phyloP scores from a whole-genome alignment of 768 basidiomycete genomes.

The Lactarius akahatsu region DNA sequence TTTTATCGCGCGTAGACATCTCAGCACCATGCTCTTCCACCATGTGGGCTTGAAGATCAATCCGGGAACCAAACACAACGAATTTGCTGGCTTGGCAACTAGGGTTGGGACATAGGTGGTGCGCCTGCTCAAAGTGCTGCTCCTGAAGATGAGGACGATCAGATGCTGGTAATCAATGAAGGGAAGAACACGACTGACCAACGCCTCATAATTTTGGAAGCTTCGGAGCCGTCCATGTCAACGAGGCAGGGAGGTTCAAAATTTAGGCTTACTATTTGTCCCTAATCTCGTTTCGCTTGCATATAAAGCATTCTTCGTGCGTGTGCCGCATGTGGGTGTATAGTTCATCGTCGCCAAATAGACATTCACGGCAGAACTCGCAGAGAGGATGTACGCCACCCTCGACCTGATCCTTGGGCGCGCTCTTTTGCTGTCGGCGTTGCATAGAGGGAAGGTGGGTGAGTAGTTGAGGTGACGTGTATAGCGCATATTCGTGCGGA shows the following conservation, averaged over 20 bases:
- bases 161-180: background rate
- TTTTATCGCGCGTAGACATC: slow-evolving; percentile 68
- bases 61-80: slow-evolving; percentile 82
- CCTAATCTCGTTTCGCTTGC: slow-evolving; percentile 74
- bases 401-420: slow-evolving; percentile 56
- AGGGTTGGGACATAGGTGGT: slow-evolving; percentile 74
- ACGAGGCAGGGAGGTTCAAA: slow-evolving; percentile 3
- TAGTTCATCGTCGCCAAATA: slow-evolving; percentile 92
- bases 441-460: slow-evolving; percentile 76
- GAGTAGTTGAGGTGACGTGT: slow-evolving; percentile 60
- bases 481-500: slow-evolving; percentile 89
- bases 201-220: slow-evolving; percentile 73
- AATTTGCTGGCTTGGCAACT: slow-evolving; percentile 86
- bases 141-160: slow-evolving; percentile 46
- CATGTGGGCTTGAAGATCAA: slow-evolving; percentile 92
- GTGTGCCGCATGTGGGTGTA: slow-evolving; percentile 88
- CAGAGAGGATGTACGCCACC: slow-evolving; percentile 78
- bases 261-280: slow-evolving; percentile 74
- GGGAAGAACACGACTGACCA: slow-evolving; percentile 45
- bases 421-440: slow-evolving; percentile 40
- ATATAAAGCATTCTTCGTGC: slow-evolving; percentile 97
- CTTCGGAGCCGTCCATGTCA: slow-evolving; percentile 40
- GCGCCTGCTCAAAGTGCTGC: slow-evolving; percentile 69
- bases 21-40: slow-evolving; percentile 78
- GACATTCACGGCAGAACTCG: slow-evolving; percentile 89